phyloP scores from a whole-genome alignment of 495 filamentous ascomycete genomes.

The Neurospora terricola region DNA sequence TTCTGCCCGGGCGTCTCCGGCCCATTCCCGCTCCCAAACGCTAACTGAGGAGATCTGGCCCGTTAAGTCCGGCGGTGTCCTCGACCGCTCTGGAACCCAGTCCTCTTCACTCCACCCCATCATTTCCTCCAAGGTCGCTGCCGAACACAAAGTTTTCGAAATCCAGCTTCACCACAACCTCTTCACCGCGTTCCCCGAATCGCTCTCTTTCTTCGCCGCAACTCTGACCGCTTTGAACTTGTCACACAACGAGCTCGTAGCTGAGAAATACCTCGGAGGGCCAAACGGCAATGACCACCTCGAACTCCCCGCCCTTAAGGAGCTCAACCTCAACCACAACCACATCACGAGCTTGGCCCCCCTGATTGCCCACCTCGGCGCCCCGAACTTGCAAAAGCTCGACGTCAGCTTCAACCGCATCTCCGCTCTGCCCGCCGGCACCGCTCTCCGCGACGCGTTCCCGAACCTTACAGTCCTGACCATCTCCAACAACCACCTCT shows the following conservation, averaged over 20 bases:
- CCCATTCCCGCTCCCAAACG: conserved; percentile 31
- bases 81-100: conserved; percentile 62
- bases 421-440: conserved; percentile 50
- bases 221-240: conserved; percentile 68
- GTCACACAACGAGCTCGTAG: conserved; percentile 64
- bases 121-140: conserved; percentile 38
- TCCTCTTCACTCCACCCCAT: conserved; percentile 44
- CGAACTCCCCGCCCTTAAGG: conserved; percentile 60
- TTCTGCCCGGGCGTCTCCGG: conserved; percentile 36
- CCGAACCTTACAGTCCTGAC: conserved; percentile 57
- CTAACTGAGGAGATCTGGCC: conserved; percentile 42
- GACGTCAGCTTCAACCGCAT: conserved; percentile 76
- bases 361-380: conserved; percentile 51
- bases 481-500: conserved; percentile 66
- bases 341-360: conserved; percentile 54
- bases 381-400: conserved; percentile 61
- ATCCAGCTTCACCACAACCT: conserved; percentile 69
- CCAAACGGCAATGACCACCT: conserved; percentile 38
- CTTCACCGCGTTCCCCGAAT: conserved; percentile 57
- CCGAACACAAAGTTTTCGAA: conserved; percentile 35
- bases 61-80: conserved; percentile 57
- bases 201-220: conserved; percentile 54
- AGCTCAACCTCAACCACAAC: conserved; percentile 63
- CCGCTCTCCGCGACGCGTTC: conserved; percentile 41
- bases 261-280: conserved; percentile 42